These are phyloP conservation scores for Fusarium coffeatum DNA, from an alignment of 2,329 filamentous ascomycete species.

Conservation along the genomic window DNA sequence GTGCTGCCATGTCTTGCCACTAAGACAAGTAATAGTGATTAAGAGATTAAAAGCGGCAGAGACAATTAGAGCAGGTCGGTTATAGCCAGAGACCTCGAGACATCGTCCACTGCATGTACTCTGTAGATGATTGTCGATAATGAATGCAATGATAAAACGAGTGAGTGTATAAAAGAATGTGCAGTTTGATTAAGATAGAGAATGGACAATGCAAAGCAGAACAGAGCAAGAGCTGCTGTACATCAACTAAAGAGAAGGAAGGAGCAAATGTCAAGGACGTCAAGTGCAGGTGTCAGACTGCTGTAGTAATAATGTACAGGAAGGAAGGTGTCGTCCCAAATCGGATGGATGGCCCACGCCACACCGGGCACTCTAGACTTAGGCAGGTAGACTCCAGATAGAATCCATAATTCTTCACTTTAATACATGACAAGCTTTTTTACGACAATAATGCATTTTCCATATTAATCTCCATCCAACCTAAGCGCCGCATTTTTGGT, in stretches of 20 bases:
- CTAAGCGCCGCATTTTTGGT: slow-evolving; percentile 21
- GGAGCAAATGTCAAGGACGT: slow-evolving; percentile 6
- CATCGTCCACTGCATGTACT: slow-evolving; percentile 12
- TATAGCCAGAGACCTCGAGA: slow-evolving; percentile 11
- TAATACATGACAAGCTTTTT: slow-evolving; percentile 4
- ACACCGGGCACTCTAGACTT: slow-evolving; percentile 14
- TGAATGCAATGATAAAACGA: not conserved
- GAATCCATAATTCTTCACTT: not conserved
- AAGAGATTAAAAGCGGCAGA: not conserved
- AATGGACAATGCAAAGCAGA: not conserved
- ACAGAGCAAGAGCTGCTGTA: not conserved
- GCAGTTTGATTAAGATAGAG: not conserved
- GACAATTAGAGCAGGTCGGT: not conserved
- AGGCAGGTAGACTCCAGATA: not conserved
- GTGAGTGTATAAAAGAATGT: slow-evolving; percentile 2
- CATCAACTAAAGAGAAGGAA: not conserved
- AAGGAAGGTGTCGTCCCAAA: not conserved
- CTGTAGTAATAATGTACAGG: not conserved
- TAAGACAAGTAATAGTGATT: slow-evolving; percentile 1
- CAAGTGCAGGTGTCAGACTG: not conserved
- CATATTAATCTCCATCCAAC: slow-evolving; percentile 4
- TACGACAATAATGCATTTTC: slow-evolving; percentile 1
- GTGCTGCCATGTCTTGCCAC: slow-evolving; percentile 34
- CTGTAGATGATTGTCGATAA: not conserved
- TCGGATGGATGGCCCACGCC: slow-evolving; percentile 15